These are phyloP conservation scores for Cryptosporidium tyzzeri DNA, from an alignment of 169 alveolate species.

Conservation along the genomic window DNA sequence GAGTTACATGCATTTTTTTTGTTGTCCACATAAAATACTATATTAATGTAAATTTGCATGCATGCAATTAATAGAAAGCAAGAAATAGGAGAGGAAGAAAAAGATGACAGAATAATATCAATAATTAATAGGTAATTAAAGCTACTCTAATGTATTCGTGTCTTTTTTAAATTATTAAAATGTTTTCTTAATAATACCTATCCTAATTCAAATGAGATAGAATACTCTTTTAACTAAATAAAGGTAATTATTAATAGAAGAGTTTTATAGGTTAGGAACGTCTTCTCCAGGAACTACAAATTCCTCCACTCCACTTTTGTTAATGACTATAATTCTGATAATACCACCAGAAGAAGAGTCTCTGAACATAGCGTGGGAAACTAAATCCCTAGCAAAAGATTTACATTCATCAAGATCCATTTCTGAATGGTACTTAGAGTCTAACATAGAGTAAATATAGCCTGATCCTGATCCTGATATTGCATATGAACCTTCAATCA, in stretches of 20 bases:
- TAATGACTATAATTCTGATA: constrained; percentile 82
- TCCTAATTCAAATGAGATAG: not conserved
- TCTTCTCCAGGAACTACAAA: constrained; percentile 69
- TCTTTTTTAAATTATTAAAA: not conserved
- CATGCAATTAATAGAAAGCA: not conserved
- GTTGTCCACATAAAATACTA: not conserved
- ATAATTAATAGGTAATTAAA: not conserved
- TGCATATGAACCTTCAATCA: constrained; percentile 85
- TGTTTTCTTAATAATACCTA: constrained; percentile 10
- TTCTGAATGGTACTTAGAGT: constrained; percentile 85
- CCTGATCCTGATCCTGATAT: constrained; percentile 94
- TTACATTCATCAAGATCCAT: constrained; percentile 90
- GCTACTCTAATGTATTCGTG: not conserved
- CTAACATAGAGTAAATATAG: constrained; percentile 90
- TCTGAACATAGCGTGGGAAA: constrained; percentile 90
- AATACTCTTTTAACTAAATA: not conserved
- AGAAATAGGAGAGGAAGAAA: not conserved
- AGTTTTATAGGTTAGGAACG: constrained; percentile 57
- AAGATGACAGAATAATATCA: not conserved
- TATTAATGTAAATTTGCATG: not conserved
- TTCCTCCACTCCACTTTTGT: constrained; percentile 44
- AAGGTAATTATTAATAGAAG: not conserved
- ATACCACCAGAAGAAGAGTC: constrained; percentile 94
- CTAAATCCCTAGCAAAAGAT: constrained; percentile 83
- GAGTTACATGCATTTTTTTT: not conserved